These are phyloP conservation scores for Volvox carteri DNA, from an alignment of 163 green algal species.

Conservation along the genomic window DNA sequence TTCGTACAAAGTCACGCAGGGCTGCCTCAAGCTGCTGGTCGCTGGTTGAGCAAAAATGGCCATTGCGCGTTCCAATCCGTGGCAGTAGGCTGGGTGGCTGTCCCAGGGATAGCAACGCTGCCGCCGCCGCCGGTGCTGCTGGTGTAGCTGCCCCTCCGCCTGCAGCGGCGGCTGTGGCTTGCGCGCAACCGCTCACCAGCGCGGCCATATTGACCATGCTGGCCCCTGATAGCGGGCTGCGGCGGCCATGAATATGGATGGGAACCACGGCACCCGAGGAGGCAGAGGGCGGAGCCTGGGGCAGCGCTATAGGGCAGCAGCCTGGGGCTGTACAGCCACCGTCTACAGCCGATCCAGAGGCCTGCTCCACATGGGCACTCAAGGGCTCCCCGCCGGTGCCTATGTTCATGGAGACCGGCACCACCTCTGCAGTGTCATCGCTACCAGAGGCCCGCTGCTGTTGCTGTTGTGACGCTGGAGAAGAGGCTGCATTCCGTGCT, in stretches of 20 bases:
- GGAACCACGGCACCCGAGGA: slow-evolving; percentile 5
- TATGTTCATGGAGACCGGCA: too few relatives aligned
- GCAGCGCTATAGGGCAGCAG: background rate
- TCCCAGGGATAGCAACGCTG: background rate
- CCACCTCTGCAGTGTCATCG: background rate
- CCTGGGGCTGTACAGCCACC: background rate
- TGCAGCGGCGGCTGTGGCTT: background rate
- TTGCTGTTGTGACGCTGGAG: background rate
- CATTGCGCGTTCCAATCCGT: background rate
- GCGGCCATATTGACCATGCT: slow-evolving; percentile 16
- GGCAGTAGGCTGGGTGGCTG: background rate
- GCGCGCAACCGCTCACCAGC: background rate
- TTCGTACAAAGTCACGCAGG: slow-evolving; percentile 86
- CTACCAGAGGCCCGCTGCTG: background rate
- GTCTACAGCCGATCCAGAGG: background rate
- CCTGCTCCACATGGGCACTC: background rate
- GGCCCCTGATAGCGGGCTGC: background rate
- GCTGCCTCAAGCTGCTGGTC: slow-evolving; percentile 79
- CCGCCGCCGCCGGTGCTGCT: background rate
- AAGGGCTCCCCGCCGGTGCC: too few relatives aligned
- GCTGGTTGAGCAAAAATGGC: slow-evolving; percentile 45
- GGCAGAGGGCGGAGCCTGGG: background rate
- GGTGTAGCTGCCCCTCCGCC: background rate
- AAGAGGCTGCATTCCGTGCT: background rate
- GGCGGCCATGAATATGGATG: slow-evolving; percentile 52